phyloP scores from a whole-genome alignment of 2,329 filamentous ascomycete species.

The Tolypocladium amazonense region DNA sequence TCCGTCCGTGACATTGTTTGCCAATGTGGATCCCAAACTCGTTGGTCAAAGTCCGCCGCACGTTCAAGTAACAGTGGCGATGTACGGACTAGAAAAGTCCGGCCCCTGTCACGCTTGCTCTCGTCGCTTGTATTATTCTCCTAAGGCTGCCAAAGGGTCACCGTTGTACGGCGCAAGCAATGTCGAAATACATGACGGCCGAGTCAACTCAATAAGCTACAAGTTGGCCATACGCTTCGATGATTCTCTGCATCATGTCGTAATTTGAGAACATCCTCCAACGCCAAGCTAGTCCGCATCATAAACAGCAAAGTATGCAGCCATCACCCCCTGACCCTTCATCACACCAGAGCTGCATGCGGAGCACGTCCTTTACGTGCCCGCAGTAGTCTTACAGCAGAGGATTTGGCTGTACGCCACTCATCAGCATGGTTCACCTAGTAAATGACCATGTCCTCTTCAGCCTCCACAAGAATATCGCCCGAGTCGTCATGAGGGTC shows the following conservation, averaged over 20 bases:
- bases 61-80: not conserved
- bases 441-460: conserved; percentile 88
- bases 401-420: not conserved
- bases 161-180: not conserved
- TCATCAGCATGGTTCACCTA: conserved; percentile 27
- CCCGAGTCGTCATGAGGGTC: conserved; percentile 57
- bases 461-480: conserved; percentile 71
- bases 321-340: not conserved
- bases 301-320: not conserved
- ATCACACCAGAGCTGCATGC: not conserved
- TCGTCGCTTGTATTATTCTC: not conserved
- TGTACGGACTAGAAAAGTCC: not conserved
- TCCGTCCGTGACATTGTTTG: not conserved
- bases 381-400: conserved; percentile 1
- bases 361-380: not conserved
- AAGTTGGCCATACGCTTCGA: not conserved
- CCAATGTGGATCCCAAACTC: not conserved
- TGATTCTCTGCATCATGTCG: not conserved
- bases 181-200: not conserved
- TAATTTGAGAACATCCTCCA: not conserved
- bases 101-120: not conserved
- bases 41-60: not conserved
- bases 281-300: not conserved
- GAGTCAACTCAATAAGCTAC: not conserved
- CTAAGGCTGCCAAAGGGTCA: not conserved